These are phyloP conservation scores for Scheffersomyces spartinae DNA, from an alignment of 805 yeast species.

Conservation along the genomic window DNA sequence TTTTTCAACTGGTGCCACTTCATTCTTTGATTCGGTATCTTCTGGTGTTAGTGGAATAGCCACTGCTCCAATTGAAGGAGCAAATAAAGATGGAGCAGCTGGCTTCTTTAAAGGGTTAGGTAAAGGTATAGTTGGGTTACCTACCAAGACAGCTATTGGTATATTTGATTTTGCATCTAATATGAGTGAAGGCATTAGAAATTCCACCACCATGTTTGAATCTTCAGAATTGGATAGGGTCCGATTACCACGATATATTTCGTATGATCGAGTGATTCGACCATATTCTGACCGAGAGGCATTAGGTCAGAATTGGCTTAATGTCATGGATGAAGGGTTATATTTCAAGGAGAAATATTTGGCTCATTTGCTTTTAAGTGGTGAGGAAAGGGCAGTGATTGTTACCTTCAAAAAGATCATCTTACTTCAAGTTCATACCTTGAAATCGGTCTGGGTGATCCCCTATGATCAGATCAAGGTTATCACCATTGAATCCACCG, in stretches of 20 bases:
- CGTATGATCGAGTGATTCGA: conserved; percentile 59
- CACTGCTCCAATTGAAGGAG: conserved; percentile 82
- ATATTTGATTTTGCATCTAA: conserved; percentile 85
- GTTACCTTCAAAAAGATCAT: conserved; percentile 64
- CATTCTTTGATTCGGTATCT: conserved; percentile 75
- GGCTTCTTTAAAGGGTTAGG: conserved; percentile 95
- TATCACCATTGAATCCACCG: conserved; percentile 68
- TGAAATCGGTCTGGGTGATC: conserved; percentile 64
- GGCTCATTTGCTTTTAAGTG: conserved; percentile 77
- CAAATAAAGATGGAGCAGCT: conserved; percentile 73
- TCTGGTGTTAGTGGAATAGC: conserved; percentile 90
- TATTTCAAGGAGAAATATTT: conserved; percentile 63
- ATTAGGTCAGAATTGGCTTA: conserved; percentile 90
- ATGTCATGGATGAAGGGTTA: conserved; percentile 70
- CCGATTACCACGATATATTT: conserved; percentile 70
- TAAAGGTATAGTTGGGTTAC: conserved; percentile 87
- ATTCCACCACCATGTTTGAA: conserved; percentile 85
- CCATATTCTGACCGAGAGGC: conserved; percentile 76
- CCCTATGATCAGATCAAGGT: conserved; percentile 53
- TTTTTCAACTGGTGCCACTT: conserved; percentile 73
- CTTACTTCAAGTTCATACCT: conserved; percentile 48
- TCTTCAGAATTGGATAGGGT: conserved; percentile 66
- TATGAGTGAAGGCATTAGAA: conserved; percentile 87
- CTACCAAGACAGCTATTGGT: conserved; percentile 95
- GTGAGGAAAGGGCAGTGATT: conserved; percentile 65